Base-by-base conservation (phyloP, 345 rosid genomes). In the Xanthoceras sorbifolium region DNA sequence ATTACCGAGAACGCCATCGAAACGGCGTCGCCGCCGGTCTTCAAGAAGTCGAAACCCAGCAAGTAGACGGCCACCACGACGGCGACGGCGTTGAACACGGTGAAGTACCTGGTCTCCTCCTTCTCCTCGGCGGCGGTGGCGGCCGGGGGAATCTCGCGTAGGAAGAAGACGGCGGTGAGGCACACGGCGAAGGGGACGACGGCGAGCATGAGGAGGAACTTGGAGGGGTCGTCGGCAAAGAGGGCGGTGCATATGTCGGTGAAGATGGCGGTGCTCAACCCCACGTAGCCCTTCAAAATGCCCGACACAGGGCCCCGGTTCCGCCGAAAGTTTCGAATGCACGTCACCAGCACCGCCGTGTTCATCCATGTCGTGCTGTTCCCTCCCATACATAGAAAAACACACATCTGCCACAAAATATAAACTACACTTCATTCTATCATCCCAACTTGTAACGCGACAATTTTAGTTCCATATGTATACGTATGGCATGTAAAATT, bases 291-390 rank as follows among this genome's bases (percentile, higher is more conserved):
- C 73, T 95, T 95, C 82, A 95, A 83, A 67, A 95, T 91, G 17
- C 99, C 99, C 1, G 99, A 89, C 25, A 95, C 98, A 0, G 99
- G 98, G 5, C 99, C 99, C 7, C 99, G 87, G 86, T 93, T 92
- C 46, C 89, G 80, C 34, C 97, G 84, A 87, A 95, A 95, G 70
- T 95, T 95, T 0, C 98, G 90, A 26, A 95, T 90, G 78, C 99
- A 95, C 0, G 97, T 93, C 31, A 95, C 98, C 4, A 95, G 76
- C 55, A 93, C 88, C 57, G 97, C 97, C 54, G 97, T 95, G 91
- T 95, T 95, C 99, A 95, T 95, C 99, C 99, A 95, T 48, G 99
- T 95, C 3, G 96, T 88, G 71, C 98, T 93, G 88, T 95, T 95
- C 38, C 99, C 99, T 76, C 99, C 99, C 87, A 95, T 65, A 74